phyloP scores from a whole-genome alignment of 345 rosid species.

The Gynandropsis gynandra region DNA sequence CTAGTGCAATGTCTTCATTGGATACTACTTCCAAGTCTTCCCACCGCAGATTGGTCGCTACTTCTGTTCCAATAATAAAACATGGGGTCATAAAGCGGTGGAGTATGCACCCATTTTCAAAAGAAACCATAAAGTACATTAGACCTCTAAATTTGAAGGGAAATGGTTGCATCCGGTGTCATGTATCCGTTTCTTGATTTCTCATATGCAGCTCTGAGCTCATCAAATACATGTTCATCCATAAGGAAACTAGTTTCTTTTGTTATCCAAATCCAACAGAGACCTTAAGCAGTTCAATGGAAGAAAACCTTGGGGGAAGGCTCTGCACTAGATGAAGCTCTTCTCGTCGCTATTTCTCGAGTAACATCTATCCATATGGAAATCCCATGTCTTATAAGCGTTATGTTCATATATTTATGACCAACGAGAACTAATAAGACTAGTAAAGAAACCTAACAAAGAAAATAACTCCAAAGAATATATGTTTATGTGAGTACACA shows the following conservation, averaged over 20 bases:
- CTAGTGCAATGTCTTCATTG: slow-evolving; percentile 61
- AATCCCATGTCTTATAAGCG: slow-evolving; percentile 79
- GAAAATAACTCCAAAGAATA: too few species aligned
- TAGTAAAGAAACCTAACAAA: not conserved
- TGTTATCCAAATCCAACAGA: not conserved
- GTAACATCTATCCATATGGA: slow-evolving; percentile 87
- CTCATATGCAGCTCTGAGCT: slow-evolving; percentile 42
- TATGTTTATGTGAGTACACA: too few species aligned
- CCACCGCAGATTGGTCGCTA: slow-evolving; percentile 49
- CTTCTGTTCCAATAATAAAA: slow-evolving; percentile 35
- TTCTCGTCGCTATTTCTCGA: slow-evolving; percentile 45
- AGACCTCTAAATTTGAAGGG: slow-evolving; percentile 47
- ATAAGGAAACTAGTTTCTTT: slow-evolving; percentile 10
- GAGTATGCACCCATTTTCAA: not conserved
- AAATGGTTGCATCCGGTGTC: slow-evolving; percentile 68
- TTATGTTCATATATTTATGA: slow-evolving; percentile 32
- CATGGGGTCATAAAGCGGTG: not conserved
- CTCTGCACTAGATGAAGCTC: slow-evolving; percentile 17
- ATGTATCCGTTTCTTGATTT: slow-evolving; percentile 56
- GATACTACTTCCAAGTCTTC: slow-evolving; percentile 51
- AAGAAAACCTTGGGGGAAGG: slow-evolving; percentile 17
- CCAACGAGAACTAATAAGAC: slow-evolving; percentile 13
- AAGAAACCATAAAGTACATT: not conserved
- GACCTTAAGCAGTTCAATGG: not conserved
- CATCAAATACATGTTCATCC: slow-evolving; percentile 31